These are phyloP conservation scores for Candida buenavistaensis DNA, from an alignment of 1,139 yeast species.

Conservation along the genomic window DNA sequence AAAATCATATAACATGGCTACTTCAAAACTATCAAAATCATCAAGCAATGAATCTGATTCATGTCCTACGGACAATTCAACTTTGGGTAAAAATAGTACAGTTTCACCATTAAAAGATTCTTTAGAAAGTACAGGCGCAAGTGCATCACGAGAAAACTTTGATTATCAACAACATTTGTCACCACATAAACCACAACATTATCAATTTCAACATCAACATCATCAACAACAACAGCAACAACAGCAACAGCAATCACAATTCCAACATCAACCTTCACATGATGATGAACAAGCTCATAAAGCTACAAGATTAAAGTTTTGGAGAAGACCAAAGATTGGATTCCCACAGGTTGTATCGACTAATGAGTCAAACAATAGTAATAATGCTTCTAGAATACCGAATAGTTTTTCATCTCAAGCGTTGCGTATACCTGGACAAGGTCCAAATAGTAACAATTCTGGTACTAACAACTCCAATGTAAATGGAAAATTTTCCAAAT, in stretches of 20 bases:
- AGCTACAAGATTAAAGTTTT: constrained; percentile 51
- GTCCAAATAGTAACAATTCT: constrained; percentile 1
- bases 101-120: constrained; percentile 10
- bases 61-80: constrained; percentile 5
- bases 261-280: constrained; percentile 11
- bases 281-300: constrained; percentile 42
- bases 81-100: constrained; percentile 8
- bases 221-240: constrained; percentile 6
- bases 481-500: constrained; percentile 28
- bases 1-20: constrained; percentile 13
- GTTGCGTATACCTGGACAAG: constrained; percentile 9
- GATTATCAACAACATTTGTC: constrained; percentile 11
- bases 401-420: constrained; percentile 13
- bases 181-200: constrained; percentile 12
- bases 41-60: constrained; percentile 8
- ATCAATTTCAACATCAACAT: constrained; percentile 3
- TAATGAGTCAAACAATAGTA: constrained; percentile 7
- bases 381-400: constrained; percentile 8
- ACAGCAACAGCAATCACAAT: constrained; percentile 6
- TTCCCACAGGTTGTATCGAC: constrained; percentile 13
- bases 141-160: constrained; percentile 6
- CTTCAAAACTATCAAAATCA: constrained; percentile 2
- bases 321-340: constrained; percentile 51
- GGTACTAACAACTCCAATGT: constrained; percentile 2
- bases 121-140: not conserved